Base-by-base conservation (phyloP, 176 grass and related monocot species). In the Ampelocalamus luodianensis region DNA sequence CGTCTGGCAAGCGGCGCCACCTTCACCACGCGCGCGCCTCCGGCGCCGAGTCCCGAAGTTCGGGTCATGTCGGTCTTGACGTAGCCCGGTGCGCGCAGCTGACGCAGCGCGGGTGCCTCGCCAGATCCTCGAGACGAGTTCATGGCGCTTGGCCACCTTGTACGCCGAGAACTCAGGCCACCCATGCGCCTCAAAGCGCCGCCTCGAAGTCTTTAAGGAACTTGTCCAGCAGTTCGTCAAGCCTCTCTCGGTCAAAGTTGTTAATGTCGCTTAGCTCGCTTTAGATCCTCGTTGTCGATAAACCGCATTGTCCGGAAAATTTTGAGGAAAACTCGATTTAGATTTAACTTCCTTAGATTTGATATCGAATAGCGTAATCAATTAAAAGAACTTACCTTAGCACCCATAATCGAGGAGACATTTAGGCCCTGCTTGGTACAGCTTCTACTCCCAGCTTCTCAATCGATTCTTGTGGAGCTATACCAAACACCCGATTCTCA, bases 1-100 rank as follows among this genome's bases (percentile, higher is more conserved):
- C 73, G 60, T 85, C 18, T 0, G 88, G 79, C 10, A 86, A n/a
- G 74, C 23, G 93, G 61, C 10, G 80, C 91, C 64, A 91, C 64
- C 61, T 48, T 75, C 44, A 85, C 84, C 0, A 91, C 86, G 7
- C 44, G 71, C 26, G 81, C 94, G n/a, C 91, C 94, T 91, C 86
- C 0, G 83, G 71, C n/a, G 91, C 65, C 20, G 84, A 71, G 4
- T 1, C 94, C 91, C 0, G 62, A 61, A n/a, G 61, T 89, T 82
- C 11, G 18, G 43, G 77, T 91, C 13, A 91, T 27, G 37, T 91
- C 91, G 1, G 90, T 93, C 82, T 86, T 85, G 10, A 92, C 86
- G 53, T 65, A 95, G 10, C 93, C 93, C 0, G 90, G 90, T 73
- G 20, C 46, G 63, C 70, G 51, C 90, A 92, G 56, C 90, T 95